Evolutionary conservation across 257 asterid genomes (phyloP).

Genomic region (Nicotiana attenuata): DNA sequence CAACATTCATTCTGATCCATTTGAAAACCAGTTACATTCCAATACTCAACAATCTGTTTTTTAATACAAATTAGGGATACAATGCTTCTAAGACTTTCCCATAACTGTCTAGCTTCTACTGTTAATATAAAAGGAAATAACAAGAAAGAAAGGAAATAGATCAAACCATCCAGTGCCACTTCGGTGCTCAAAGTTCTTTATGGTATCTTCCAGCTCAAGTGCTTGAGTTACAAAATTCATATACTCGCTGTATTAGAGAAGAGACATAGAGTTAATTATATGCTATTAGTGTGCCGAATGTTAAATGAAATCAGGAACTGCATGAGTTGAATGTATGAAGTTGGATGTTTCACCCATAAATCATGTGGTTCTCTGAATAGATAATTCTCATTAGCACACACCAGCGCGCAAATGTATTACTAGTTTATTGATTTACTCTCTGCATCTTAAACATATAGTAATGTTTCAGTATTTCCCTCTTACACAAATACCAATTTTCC

Average conservation of each 20-base stretch:
- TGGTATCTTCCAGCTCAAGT: conserved; percentile 74
- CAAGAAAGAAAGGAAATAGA: conserved; percentile 8
- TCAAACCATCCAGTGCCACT: conserved; percentile 56
- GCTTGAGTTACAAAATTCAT: conserved; percentile 59
- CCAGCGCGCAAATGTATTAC: not conserved
- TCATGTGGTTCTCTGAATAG: conserved; percentile 1
- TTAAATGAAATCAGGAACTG: not conserved
- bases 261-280: not conserved
- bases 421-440: not conserved
- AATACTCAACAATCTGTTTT: not conserved
- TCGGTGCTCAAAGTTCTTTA: conserved; percentile 58
- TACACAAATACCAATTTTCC: not conserved
- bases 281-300: not conserved
- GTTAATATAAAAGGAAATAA: not conserved
- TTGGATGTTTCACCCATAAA: conserved; percentile 8
- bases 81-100: not conserved
- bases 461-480: not conserved
- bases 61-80: not conserved
- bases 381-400: conserved; percentile 6
- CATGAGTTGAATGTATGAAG: conserved; percentile 3
- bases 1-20: not conserved
- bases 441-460: not conserved
- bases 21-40: not conserved
- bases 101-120: not conserved
- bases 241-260: conserved; percentile 57